phyloP scores from a whole-genome alignment of 192 early-diverging fungal species.

The Radiomyces spectabilis region DNA sequence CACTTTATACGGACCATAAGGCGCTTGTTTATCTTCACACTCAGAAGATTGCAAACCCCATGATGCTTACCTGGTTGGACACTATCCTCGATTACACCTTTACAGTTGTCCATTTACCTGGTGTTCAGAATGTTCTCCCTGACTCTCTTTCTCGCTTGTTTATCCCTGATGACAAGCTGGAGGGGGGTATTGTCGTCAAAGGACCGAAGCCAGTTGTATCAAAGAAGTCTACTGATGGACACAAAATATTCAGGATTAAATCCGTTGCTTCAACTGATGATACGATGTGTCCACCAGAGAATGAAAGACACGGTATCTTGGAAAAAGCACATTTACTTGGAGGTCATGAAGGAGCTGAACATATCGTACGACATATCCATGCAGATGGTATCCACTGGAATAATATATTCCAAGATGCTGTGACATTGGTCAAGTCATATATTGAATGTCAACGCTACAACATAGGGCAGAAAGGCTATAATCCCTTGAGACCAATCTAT shows the following conservation, averaged over 20 bases:
- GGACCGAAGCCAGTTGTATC: too few species aligned
- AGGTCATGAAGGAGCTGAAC: slow-evolving; percentile 17
- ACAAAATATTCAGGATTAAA: too few species aligned
- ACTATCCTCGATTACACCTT: slow-evolving; percentile 22
- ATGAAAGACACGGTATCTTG: not conserved
- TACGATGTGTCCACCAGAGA: not conserved
- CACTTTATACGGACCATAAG: slow-evolving; percentile 29
- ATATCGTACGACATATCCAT: slow-evolving; percentile 21
- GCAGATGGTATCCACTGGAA: slow-evolving; percentile 18
- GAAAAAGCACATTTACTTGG: slow-evolving; percentile 5
- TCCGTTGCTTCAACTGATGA: too few species aligned
- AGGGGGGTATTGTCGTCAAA: not conserved
- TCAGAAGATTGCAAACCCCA: slow-evolving; percentile 9
- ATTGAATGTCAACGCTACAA: slow-evolving; percentile 17
- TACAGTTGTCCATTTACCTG: slow-evolving; percentile 10
- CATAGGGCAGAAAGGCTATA: slow-evolving; percentile 20
- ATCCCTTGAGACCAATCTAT: slow-evolving; percentile 13
- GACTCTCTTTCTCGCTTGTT: slow-evolving; percentile 22
- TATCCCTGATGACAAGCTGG: not conserved
- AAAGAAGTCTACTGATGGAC: too few species aligned
- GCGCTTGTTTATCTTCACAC: slow-evolving; percentile 21
- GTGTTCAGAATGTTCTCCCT: slow-evolving; percentile 24
- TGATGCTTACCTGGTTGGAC: slow-evolving; percentile 24
- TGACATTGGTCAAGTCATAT: slow-evolving; percentile 13
- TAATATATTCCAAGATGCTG: slow-evolving; percentile 6